Base-by-base conservation (phyloP, 2,329 filamentous ascomycete species). In the Penicillium vulpinum region DNA sequence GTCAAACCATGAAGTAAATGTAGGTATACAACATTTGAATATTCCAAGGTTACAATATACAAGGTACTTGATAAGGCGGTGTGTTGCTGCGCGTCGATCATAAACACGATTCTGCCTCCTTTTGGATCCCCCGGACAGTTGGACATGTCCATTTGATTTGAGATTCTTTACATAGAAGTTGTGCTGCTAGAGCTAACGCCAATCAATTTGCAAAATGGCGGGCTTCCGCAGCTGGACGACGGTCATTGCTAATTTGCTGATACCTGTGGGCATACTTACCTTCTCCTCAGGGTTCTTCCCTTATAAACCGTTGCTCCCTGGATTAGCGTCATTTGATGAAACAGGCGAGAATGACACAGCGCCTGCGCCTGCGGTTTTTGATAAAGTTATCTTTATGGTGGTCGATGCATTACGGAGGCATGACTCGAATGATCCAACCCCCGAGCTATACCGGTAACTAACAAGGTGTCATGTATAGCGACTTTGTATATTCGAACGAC, bases 251-350 rank as follows among this genome's bases (percentile, higher is more conserved):
- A 96, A 97, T 74, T 55, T 92, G 31, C 76, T 96, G 59, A 85
- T 96, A 43, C 89, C 90, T 3, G 70, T 89, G 54, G 88, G 91
- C 45, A 85, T 92, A 62, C 65, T 89, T 52, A 76, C 88, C 62
- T 97, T 97, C 74, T 92, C 90, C 26, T 85, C 86, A 31, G 93
- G 94, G 15, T 99, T 99, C 82, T 99, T 99, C 70, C 94, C 94
- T 8, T 97, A 97, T 77, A 99, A 99, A 71, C 92, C 94, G 3
- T 89, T 96, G 63, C 82, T 99, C 46, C 87, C 92, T 11, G 94
- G 94, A 4, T 79, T 96, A 45, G 92, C 94, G 10, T 79, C 83
- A 61, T 89, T 75, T 62, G 64, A 70, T 28, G 62, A 87, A 74
- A 82, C 85, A 60, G 69, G 82, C 48, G 71, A 83, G 28, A 76